Base-by-base conservation (phyloP, 164 flowering plant species). In the Malania oleifera region DNA sequence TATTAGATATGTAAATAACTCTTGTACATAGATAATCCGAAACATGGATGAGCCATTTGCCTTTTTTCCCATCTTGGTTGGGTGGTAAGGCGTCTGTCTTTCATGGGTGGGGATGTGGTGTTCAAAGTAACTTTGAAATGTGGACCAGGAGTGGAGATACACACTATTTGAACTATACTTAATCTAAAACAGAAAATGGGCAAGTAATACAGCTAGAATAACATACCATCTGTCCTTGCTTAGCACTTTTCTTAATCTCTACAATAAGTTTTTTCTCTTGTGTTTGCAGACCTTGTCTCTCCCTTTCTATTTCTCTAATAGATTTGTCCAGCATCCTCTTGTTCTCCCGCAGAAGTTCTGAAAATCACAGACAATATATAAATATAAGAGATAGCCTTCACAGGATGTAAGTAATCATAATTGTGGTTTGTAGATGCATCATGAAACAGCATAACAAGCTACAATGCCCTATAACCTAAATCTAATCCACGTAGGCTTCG, bases 141-240 rank as follows among this genome's bases (percentile, higher is more conserved):
- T 44, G 11, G 18, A 44, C 23, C 18, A 1, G 22, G 20, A n/a
- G 48, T 18, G 48, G 48, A 9, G 20, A 11, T 10, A 52, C 17
- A 18, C 5, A 3, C 7, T 7, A 31, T 28, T 52, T 23, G n/a
- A 43, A 18, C 47, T 44, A n/a, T 2, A 23, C 12, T 56, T 39
- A 48, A 10, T 18, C 38, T 7, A 29, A 13, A 40, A 47, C 45
- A n/a, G 23, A 59, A n/a, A 20, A 5, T 18, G 19, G 54, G 20
- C 1, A 24, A 57, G 48, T 37, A 37, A 25, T 8, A 18, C 1
- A 5, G 0, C 27, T 59, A 53, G 20, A 26, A 57, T 27, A 28
- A 44, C 75, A 17, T 46, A 93, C 99, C 99, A 93, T 93, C 80
- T 90, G 97, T 40, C 97, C 99, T 80, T 88, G 96, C 75, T 93